Evolutionary conservation across 371 early-diverging fungal species (phyloP).

Genomic region (Entomophthora muscae): DNA sequence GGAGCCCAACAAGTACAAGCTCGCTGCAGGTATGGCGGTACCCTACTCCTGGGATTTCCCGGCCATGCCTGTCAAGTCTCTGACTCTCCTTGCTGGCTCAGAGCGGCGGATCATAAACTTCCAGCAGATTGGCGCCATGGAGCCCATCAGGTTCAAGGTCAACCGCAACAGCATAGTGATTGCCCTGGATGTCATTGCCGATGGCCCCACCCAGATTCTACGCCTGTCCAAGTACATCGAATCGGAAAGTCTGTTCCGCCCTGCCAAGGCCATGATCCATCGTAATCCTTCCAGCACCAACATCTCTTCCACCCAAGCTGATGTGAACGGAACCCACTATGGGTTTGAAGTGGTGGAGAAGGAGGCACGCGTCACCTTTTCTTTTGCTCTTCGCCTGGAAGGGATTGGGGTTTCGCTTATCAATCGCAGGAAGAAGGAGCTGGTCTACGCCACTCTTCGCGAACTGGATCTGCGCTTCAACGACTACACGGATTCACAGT

Average conservation of each 20-base stretch:
- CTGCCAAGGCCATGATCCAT: slow-evolving; percentile 11
- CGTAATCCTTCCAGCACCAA: not conserved
- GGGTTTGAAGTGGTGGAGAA: slow-evolving; percentile 36
- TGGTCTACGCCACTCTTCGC: slow-evolving; percentile 62
- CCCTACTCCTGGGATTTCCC: slow-evolving; percentile 95
- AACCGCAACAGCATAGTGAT: slow-evolving; percentile 24
- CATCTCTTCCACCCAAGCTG: not conserved
- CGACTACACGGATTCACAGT: slow-evolving; percentile 58
- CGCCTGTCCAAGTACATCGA: slow-evolving; percentile 50
- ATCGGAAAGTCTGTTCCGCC: slow-evolving; percentile 36
- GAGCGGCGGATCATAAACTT: slow-evolving; percentile 57
- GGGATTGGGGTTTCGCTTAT: slow-evolving; percentile 85
- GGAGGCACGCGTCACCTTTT: slow-evolving; percentile 31
- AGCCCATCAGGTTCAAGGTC: slow-evolving; percentile 49
- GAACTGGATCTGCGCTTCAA: slow-evolving; percentile 50
- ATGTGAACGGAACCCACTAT: slow-evolving; percentile 15
- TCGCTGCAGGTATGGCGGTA: slow-evolving; percentile 40
- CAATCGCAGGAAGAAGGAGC: slow-evolving; percentile 40
- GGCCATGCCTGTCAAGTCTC: slow-evolving; percentile 44
- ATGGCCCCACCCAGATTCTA: slow-evolving; percentile 66
- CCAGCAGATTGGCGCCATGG: slow-evolving; percentile 75
- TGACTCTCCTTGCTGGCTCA: slow-evolving; percentile 53
- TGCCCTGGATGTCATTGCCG: slow-evolving; percentile 69
- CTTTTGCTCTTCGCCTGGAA: slow-evolving; percentile 51
- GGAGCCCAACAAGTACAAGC: slow-evolving; percentile 20